Evolutionary conservation across 495 filamentous ascomycete species (phyloP).

Genomic region (Neurospora sp.): DNA sequence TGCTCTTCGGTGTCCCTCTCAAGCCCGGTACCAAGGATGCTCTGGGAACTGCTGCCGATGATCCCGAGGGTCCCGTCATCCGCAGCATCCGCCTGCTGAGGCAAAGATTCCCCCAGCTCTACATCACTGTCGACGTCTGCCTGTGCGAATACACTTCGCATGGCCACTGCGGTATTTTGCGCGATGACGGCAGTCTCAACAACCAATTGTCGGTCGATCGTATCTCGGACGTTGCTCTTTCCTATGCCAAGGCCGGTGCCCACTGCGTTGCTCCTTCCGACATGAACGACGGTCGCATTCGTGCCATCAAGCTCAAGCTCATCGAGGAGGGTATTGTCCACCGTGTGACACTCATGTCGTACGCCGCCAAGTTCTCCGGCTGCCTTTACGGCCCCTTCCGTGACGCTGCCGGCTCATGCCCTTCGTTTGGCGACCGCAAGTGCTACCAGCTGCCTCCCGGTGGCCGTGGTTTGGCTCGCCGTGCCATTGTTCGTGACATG

Average conservation of each 20-base stretch:
- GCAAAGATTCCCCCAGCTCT: conserved; percentile 73
- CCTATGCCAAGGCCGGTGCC: conserved; percentile 86
- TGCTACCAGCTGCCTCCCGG: conserved; percentile 95
- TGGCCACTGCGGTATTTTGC: conserved; percentile 90
- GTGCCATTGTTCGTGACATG: conserved; percentile 85
- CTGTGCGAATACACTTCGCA: conserved; percentile 99
- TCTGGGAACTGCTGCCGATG: conserved; percentile 86
- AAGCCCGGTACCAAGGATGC: conserved; percentile 74
- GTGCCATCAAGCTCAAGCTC: conserved; percentile 91
- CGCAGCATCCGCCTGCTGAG: conserved; percentile 71
- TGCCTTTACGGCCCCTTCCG: conserved; percentile 96
- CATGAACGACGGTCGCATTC: conserved; percentile 97
- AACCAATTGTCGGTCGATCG: conserved; percentile 86
- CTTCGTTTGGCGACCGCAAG: conserved; percentile 85
- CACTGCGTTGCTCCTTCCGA: conserved; percentile 96
- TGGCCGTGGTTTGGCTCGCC: conserved; percentile 83
- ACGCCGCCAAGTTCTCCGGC: conserved; percentile 93
- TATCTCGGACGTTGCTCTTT: conserved; percentile 84
- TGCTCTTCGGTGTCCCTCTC: conserved; percentile 89
- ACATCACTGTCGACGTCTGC: conserved; percentile 86
- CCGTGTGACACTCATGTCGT: conserved; percentile 86
- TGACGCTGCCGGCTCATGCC: conserved; percentile 85
- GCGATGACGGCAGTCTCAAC: conserved; percentile 85
- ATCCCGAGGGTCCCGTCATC: conserved; percentile 86
- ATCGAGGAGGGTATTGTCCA: conserved; percentile 88